Evolutionary conservation across 2,329 filamentous ascomycete genomes (phyloP), one percentile per base, ranked within the genome.

Genomic region (Venturia effusa): DNA sequence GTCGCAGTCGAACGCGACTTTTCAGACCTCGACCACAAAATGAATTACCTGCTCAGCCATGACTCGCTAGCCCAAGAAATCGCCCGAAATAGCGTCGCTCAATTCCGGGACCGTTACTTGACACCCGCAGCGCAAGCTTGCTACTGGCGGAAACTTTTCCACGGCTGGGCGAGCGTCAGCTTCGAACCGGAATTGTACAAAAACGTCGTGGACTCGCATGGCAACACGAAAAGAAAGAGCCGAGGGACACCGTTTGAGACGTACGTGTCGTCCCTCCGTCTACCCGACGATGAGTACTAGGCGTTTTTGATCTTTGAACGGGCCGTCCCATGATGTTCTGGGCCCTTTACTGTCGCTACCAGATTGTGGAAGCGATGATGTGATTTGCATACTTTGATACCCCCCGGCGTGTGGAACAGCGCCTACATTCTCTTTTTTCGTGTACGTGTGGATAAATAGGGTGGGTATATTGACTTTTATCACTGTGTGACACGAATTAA

Each of bases 101-200:
- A 75, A 19, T 83, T 83, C 67, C 75, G 81, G 2, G 80, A 83
- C 67, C 72, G 79, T 3, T 83, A 83, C 68, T 71, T 83, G 37
- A 83, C 81, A 1, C 80, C 80, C 1, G 80, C 81, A 3, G 81
- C 81, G 1, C 79, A 83, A 69, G 76, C 78, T 2, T 84, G 81
- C 66, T 84, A 84, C 67, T 84, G 81, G 81, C 74, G 81, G 13
- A 74, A 77, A 57, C 68, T 82, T 65, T 72, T 82, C 34, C 68
- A 71, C 32, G 69, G 66, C 1, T 77, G 75, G 73, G 68, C 66
- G 39, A 66, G 66, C 15, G 76, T 76, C 45, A 76, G 76, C 45
- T 69, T 68, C 48, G 64, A 65, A 45, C 68, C 68, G 13, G 61
- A 68, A 39, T 63, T 66, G 2, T 69, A 67, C 59, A 62, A 45